Evolutionary conservation across 2,329 filamentous ascomycete genomes (phyloP).

Genomic region (Didymella segeticola): DNA sequence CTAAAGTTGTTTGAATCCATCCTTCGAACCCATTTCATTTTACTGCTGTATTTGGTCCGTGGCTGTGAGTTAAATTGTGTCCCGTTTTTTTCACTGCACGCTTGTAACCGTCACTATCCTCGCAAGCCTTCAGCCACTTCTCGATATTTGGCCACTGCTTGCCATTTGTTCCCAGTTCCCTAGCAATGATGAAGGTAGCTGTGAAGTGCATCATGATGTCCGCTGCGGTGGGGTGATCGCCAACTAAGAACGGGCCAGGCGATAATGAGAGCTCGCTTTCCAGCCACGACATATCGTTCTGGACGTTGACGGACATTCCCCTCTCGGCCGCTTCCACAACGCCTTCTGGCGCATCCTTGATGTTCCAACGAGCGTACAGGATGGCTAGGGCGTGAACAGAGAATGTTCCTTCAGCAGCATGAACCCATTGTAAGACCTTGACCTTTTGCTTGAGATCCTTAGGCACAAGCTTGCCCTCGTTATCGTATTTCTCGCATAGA

Average conservation of each 20-base stretch:
- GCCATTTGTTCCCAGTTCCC: conserved; percentile 46
- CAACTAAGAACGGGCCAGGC: conserved; percentile 51
- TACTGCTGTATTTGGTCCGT: neutral
- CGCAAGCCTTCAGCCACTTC: conserved; percentile 49
- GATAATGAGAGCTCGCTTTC: conserved; percentile 51
- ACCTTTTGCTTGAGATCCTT: conserved; percentile 41
- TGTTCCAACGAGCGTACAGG: conserved; percentile 54
- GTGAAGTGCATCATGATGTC: conserved; percentile 57
- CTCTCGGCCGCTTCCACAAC: conserved; percentile 47
- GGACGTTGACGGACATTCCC: conserved; percentile 51
- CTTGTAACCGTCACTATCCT: conserved; percentile 45
- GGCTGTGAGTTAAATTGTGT: conserved; percentile 20
- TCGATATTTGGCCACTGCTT: conserved; percentile 35
- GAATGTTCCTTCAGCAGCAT: conserved; percentile 57
- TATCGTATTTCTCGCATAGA: conserved; percentile 56
- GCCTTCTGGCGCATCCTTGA: conserved; percentile 37
- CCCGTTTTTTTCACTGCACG: conserved; percentile 53
- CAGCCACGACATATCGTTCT: conserved; percentile 56
- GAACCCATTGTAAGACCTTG: conserved; percentile 53
- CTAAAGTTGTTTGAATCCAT: neutral
- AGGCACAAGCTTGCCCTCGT: conserved; percentile 47
- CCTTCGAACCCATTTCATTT: neutral
- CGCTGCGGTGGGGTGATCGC: conserved; percentile 52
- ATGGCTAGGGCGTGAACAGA: conserved; percentile 55
- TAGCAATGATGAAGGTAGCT: conserved; percentile 49